phyloP scores from a whole-genome alignment of 768 basidiomycete species.

The Serendipita vermifera region DNA sequence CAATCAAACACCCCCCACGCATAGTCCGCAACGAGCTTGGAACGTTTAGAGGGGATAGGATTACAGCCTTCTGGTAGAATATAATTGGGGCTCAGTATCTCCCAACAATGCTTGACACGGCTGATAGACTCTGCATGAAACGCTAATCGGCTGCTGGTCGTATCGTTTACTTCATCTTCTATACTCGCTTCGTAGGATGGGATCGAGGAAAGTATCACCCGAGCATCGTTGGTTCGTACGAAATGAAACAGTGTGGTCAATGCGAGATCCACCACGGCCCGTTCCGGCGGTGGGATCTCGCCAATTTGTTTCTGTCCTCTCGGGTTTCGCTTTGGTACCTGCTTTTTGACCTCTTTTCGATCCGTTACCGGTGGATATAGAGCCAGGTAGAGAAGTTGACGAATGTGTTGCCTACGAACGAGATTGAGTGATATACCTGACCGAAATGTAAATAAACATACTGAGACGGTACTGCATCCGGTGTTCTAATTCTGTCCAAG shows the following conservation, averaged over 20 bases:
- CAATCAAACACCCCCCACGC: neutral
- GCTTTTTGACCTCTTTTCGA: neutral
- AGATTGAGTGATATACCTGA: too few relatives aligned
- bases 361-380: neutral
- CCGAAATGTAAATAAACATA: neutral
- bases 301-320: neutral
- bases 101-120: neutral
- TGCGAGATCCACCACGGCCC: neutral
- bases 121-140: neutral
- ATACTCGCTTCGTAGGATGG: neutral
- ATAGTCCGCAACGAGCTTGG: neutral
- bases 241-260: neutral
- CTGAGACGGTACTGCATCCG: neutral
- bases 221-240: neutral
- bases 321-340: neutral
- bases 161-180: neutral
- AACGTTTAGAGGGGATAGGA: neutral
- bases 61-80: neutral
- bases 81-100: neutral
- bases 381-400: neutral
- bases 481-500: neutral
- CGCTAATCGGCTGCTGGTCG: neutral
- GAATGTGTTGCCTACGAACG: conserved; percentile 7
- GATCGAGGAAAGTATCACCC: neutral
- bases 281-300: neutral